Evolutionary conservation across 2,329 filamentous ascomycete species (phyloP).

Genomic region (Gliomastix tumulicola): DNA sequence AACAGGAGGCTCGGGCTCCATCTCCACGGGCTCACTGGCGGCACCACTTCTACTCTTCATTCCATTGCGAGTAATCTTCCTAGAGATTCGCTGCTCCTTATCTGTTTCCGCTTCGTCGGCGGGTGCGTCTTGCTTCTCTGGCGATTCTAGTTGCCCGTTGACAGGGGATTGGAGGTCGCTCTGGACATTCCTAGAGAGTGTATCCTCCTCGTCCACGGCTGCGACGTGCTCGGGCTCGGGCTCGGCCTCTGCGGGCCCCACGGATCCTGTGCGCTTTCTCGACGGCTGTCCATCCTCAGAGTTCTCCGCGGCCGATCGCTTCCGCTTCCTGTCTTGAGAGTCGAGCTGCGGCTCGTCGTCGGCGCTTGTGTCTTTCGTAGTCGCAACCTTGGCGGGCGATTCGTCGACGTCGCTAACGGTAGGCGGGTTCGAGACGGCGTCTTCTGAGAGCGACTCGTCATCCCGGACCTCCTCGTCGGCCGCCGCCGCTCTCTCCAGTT

Average conservation of each 20-base stretch:
- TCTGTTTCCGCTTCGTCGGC: conserved; percentile 21
- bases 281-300: conserved; percentile 39
- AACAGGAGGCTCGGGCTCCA: conserved; percentile 25
- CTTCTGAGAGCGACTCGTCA: conserved; percentile 14
- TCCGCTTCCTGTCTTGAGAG: conserved; percentile 38
- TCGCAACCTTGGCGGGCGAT: conserved; percentile 23
- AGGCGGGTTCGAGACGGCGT: conserved; percentile 25
- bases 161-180: conserved; percentile 32
- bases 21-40: conserved; percentile 22
- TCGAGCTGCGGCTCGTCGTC: conserved; percentile 23
- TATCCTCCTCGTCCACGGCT: conserved; percentile 18
- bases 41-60: too few species aligned
- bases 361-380: conserved; percentile 14
- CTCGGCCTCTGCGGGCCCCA: conserved; percentile 28
- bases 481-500: conserved; percentile 51
- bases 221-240: conserved; percentile 14
- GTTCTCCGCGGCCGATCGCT: conserved; percentile 38
- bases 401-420: conserved; percentile 28
- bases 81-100: conserved; percentile 22
- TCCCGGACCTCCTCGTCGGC: conserved; percentile 28
- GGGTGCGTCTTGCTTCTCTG: conserved; percentile 15
- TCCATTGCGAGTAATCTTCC: conserved; percentile 33
- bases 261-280: conserved; percentile 47
- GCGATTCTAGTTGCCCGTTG: conserved; percentile 21
- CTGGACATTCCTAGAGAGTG: conserved; percentile 15